Conservation (phyloP, 306 rosid genomes). For the Acacia confusa region DNA sequence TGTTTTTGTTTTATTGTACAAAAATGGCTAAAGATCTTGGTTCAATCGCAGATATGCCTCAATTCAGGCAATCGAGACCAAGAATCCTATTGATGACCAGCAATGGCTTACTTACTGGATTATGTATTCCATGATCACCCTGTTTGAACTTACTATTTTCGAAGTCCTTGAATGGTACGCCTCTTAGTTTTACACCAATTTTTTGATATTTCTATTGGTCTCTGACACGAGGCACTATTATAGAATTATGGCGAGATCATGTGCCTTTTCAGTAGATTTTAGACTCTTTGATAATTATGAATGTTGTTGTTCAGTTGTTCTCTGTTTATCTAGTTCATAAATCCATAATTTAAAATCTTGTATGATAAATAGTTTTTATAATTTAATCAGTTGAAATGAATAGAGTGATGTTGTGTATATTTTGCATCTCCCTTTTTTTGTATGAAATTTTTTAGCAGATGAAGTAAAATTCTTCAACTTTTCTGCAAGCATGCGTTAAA, state of each 20-base stretch:
- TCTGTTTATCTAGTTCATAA: not conserved
- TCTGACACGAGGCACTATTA: not conserved
- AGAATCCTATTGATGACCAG: slow-evolving; percentile 85
- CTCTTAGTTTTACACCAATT: not conserved
- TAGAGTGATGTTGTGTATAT: not conserved
- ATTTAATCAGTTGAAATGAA: not conserved
- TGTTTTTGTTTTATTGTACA: not conserved
- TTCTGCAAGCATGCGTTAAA: slow-evolving; percentile 76
- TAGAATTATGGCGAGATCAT: not conserved
- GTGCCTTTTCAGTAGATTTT: not conserved
- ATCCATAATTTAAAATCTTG: no score
- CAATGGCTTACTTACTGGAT: slow-evolving; percentile 99
- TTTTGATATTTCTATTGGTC: not conserved
- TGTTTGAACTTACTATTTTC: slow-evolving; percentile 86
- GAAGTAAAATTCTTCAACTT: slow-evolving; percentile 25
- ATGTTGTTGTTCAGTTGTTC: not conserved
- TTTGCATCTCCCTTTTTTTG: not conserved
- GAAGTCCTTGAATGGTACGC: slow-evolving; percentile 81
- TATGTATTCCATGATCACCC: slow-evolving; percentile 89
- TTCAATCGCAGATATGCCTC: slow-evolving; percentile 75
- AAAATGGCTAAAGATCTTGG: slow-evolving; percentile 14
- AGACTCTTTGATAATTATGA: not conserved
- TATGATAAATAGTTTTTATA: not conserved
- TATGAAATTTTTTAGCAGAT: not conserved
- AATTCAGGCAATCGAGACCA: slow-evolving; percentile 84